Conservation (phyloP, 2,329 filamentous ascomycete genomes). For the Calonectria hongkongensis region DNA sequence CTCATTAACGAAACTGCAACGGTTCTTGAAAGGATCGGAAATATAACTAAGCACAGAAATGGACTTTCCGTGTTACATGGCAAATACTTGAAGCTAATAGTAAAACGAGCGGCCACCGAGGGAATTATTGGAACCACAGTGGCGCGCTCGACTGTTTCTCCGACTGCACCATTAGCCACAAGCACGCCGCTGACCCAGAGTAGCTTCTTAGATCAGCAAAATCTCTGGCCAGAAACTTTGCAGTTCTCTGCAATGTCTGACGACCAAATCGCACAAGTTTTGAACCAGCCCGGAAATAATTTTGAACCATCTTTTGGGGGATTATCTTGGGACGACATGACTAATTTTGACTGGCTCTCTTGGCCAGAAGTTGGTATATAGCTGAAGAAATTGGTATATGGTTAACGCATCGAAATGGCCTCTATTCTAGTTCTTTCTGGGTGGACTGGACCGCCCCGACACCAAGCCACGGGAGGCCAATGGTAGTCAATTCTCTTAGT, state of each 20-base stretch:
- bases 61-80: conserved; percentile 76
- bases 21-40: conserved; percentile 81
- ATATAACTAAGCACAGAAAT: conserved; percentile 78
- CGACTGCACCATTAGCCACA: conserved; percentile 41
- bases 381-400: not conserved
- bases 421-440: conserved; percentile 43
- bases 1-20: conserved; percentile 81
- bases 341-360: conserved; percentile 75
- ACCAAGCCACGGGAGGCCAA: conserved; percentile 49
- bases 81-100: conserved; percentile 66
- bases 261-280: conserved; percentile 79
- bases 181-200: conserved; percentile 48
- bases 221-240: conserved; percentile 70
- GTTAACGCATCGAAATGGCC: not conserved
- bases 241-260: conserved; percentile 83
- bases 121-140: conserved; percentile 43
- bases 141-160: conserved; percentile 40
- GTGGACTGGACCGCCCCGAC: conserved; percentile 28
- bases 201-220: conserved; percentile 55
- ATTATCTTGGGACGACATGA: conserved; percentile 76
- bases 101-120: conserved; percentile 60
- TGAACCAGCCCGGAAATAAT: conserved; percentile 77
- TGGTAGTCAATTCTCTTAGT: conserved; percentile 58
- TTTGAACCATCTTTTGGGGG: conserved; percentile 74
- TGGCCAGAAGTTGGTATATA: conserved; percentile 67